Evolutionary conservation across 2,329 filamentous ascomycete species (phyloP).

Genomic region (Fonsecaea monophora): DNA sequence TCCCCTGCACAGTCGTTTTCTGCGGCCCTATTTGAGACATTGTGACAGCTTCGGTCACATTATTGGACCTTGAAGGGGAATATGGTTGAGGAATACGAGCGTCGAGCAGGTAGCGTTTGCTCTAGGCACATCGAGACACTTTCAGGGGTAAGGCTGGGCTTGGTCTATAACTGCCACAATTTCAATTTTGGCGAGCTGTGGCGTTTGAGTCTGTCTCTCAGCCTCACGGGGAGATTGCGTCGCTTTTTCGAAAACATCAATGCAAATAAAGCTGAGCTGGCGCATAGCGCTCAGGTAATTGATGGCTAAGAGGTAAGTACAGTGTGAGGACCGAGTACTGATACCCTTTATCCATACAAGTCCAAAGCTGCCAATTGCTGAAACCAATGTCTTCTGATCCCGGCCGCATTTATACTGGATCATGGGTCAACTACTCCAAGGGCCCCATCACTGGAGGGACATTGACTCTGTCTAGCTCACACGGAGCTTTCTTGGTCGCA

Average conservation of each 20-base stretch:
- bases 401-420: conserved; percentile 38
- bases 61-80: not conserved
- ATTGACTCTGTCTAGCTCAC: conserved; percentile 39
- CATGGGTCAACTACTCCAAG: conserved; percentile 42
- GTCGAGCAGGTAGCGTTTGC: not conserved
- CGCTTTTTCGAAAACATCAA: not conserved
- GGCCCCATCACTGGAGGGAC: conserved; percentile 40
- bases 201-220: not conserved
- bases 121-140: not conserved
- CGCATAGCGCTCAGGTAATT: not conserved
- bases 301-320: not conserved
- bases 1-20: not conserved
- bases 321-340: not conserved
- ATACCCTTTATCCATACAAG: not conserved
- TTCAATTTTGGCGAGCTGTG: not conserved
- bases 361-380: not conserved
- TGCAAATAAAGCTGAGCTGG: not conserved
- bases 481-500: conserved; percentile 40
- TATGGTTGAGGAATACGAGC: not conserved
- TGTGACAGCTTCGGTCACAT: not conserved
- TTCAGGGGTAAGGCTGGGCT: conserved; percentile 1
- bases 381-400: not conserved
- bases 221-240: not conserved
- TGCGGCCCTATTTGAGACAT: not conserved
- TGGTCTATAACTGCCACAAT: not conserved